A percentile compares a stretch with the other conserved stretches of the same genome.
phyloP scores from a whole-genome alignment of 2,329 filamentous ascomycete genomes.

The Rugonectria rugulosa region DNA sequence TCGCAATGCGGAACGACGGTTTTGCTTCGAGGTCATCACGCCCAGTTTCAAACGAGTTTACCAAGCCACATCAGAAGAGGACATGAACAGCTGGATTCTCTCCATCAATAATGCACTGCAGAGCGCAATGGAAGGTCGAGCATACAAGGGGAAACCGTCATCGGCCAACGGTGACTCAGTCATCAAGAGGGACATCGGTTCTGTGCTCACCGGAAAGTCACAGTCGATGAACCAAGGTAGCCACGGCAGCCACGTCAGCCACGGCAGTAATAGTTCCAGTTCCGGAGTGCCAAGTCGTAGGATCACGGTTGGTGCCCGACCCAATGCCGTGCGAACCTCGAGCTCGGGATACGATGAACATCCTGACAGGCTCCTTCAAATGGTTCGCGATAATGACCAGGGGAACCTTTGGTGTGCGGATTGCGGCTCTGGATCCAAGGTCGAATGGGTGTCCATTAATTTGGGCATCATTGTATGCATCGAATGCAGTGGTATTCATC shows the following conservation, averaged over 20 bases:
- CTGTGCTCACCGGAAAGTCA: constrained; percentile 91
- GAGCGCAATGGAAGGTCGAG: constrained; percentile 88
- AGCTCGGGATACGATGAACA: constrained; percentile 81
- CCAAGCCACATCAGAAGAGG: constrained; percentile 96
- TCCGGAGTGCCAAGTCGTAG: constrained; percentile 75
- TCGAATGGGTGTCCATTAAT: constrained; percentile 99
- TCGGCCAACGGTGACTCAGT: constrained; percentile 59
- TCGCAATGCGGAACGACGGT: constrained; percentile 89
- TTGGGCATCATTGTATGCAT: constrained; percentile 96
- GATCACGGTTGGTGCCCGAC: constrained; percentile 90
- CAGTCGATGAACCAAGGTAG: constrained; percentile 68
- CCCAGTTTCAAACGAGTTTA: constrained; percentile 96
- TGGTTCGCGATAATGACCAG: constrained; percentile 87
- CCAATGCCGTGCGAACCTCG: constrained; percentile 71
- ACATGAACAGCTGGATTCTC: constrained; percentile 96
- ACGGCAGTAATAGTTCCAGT: constrained; percentile 50
- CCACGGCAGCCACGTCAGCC: too few relatives aligned
- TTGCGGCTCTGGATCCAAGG: constrained; percentile 88
- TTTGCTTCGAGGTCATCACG: constrained; percentile 98
- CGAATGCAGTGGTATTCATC: constrained; percentile 96
- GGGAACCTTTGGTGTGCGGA: constrained; percentile 95
- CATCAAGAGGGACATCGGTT: constrained; percentile 85
- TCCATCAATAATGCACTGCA: constrained; percentile 98
- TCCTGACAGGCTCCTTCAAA: constrained; percentile 84
- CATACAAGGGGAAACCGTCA: constrained; percentile 62